Percentiles rank a stretch among this genome's conserved stretches.
Conservation (phyloP, 2,329 filamentous ascomycete genomes). For the Xylaria sp. region DNA sequence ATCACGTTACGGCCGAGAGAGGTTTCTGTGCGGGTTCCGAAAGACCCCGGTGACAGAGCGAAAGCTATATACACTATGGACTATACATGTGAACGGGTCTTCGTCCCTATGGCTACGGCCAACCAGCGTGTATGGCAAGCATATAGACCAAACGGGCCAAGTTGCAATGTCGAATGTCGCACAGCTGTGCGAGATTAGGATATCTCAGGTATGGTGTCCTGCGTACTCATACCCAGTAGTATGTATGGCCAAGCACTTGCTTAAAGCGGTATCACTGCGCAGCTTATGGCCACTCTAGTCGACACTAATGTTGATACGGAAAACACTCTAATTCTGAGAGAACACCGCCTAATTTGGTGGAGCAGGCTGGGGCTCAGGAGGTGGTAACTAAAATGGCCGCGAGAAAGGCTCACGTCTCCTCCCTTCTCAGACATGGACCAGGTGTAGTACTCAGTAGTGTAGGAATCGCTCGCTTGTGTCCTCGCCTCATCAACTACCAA, state of each 20-base stretch:
- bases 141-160: conserved; percentile 28
- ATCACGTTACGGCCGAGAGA: conserved; percentile 22
- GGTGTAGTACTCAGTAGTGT: no score
- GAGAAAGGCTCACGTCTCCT: conserved; percentile 22
- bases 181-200: conserved; percentile 34
- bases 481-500: conserved; percentile 29
- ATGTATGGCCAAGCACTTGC: conserved; percentile 23
- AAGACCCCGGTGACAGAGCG: conserved; percentile 20
- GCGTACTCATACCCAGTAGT: no score
- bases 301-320: conserved; percentile 26
- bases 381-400: conserved; percentile 22
- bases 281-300: conserved; percentile 17
- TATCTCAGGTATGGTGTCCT: conserved; percentile 28
- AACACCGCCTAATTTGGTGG: conserved; percentile 23
- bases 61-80: no score
- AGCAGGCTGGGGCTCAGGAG: conserved; percentile 30
- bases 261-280: conserved; percentile 23
- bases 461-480: conserved; percentile 28
- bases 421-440: conserved; percentile 30
- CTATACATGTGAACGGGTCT: background rate
- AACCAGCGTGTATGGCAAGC: conserved; percentile 15
- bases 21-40: conserved; percentile 22
- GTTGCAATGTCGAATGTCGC: conserved; percentile 32
- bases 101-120: no score
- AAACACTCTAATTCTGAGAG: conserved; percentile 26